Base-by-base conservation (phyloP, 2,329 filamentous ascomycete genomes). In the Cladobotryum mycophilum region DNA sequence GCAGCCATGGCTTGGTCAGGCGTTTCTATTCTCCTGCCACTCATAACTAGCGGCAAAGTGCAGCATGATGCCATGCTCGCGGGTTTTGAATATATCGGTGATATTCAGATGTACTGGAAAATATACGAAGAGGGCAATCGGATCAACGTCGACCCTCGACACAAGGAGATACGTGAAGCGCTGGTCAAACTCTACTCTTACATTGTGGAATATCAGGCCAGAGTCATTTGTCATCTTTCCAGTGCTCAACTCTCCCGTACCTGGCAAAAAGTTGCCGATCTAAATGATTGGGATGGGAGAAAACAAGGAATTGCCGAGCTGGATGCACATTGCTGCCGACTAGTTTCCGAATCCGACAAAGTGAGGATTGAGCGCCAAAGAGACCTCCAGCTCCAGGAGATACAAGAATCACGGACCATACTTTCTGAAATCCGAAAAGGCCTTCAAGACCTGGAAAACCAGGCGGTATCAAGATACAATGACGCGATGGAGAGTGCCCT, bases 1-100 rank as follows among this genome's bases (percentile, higher is more conserved):
- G 53, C 58, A 11, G 57, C 58, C 17, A 38, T 64, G 41, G 61
- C 58, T 25, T 63, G 61, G 61, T 56, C 60, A 2, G 61, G 59
- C 33, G 53, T 60, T 33, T 56, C 60, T 20, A 38, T 61, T 1
- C 46, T 58, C 42, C 53, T 62, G 18, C 52, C 59, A 1, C 53
- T 61, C 33, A 36, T 58, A 30, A 48, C 53, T 11, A 58, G 48
- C 37, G 50, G 51, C n/a, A 51, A 44, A 2, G 36, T 40, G 9
- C 46, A 59, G 35, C 45, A 58, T 20, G 53, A 52, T 18, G 47
- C 50, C 1, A 62, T 62, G 60, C 35, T 62, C 4, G 44, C 50
- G 25, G 60, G 60, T 5, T 57, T 62, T 43, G 52, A 57, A 25
- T 45, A 33, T 9, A 55, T 59, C 36, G 36, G 48, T 40, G 22